Percentiles rank a stretch among this genome's conserved stretches.
Evolutionary conservation across 176 grass and related monocot species (phyloP).

Genomic region (Secale cereale): DNA sequence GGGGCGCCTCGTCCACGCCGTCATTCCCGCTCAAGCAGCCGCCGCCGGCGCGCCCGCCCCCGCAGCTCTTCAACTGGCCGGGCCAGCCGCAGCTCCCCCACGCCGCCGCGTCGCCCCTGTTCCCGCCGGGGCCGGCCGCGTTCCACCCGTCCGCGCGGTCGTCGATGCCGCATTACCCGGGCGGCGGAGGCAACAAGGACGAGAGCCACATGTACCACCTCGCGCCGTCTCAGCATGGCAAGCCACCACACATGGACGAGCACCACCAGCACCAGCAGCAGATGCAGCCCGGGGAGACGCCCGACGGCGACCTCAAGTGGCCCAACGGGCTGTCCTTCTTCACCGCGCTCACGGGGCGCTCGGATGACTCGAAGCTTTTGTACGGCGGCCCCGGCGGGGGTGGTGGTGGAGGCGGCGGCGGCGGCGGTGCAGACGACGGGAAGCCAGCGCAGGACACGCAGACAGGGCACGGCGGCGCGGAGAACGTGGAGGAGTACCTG

Average conservation of each 20-base stretch:
- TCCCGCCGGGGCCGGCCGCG: constrained; percentile 29
- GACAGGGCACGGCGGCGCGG: constrained; percentile 36
- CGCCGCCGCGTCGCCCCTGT: constrained; percentile 35
- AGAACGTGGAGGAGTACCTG: constrained; percentile 72
- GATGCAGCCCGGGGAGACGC: constrained; percentile 28
- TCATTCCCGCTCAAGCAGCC: constrained; percentile 66
- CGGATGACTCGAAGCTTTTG: constrained; percentile 80
- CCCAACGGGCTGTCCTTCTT: constrained; percentile 96
- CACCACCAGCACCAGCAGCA: constrained; percentile 9
- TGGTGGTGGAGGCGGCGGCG: neutral
- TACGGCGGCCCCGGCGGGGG: constrained; percentile 26
- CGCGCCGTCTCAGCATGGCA: constrained; percentile 32
- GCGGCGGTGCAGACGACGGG: neutral
- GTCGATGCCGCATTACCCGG: constrained; percentile 24
- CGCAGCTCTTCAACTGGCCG: constrained; percentile 51
- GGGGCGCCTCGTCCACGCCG: constrained; percentile 53
- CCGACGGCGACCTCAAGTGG: constrained; percentile 77
- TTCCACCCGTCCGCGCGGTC: constrained; percentile 35
- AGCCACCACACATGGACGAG: constrained; percentile 59
- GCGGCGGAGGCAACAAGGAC: constrained; percentile 18
- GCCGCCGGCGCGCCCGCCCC: constrained; percentile 33
- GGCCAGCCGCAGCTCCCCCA: constrained; percentile 35
- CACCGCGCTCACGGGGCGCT: constrained; percentile 79
- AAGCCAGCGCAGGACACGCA: constrained; percentile 27
- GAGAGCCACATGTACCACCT: constrained; percentile 56